Conservation (phyloP, 129 eudicot species). For the Chrysanthemum lavandulifolium region DNA sequence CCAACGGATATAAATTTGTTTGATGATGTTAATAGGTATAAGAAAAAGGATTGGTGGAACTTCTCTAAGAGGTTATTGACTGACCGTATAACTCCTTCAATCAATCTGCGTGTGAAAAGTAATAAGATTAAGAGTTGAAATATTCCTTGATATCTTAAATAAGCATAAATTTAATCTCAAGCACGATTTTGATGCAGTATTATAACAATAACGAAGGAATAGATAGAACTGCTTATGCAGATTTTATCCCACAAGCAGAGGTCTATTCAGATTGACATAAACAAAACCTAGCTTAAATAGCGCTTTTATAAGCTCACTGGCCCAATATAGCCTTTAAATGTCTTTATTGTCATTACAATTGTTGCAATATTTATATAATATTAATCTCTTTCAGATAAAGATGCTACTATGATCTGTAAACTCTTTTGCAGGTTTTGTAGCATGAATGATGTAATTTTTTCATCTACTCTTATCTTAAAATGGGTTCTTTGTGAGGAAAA, state of each 20-base stretch:
- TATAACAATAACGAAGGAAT: neutral
- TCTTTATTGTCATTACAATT: neutral
- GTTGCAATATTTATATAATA: neutral
- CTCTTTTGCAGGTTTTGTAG: neutral
- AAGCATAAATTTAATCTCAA: neutral
- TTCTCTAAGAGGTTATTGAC: slow-evolving; percentile 95
- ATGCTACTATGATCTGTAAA: neutral
- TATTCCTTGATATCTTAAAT: slow-evolving; percentile 9
- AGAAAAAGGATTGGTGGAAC: slow-evolving; percentile 95
- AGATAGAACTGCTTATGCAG: neutral
- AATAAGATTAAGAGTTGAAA: slow-evolving; percentile 1
- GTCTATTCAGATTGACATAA: neutral
- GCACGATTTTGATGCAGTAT: slow-evolving; percentile 1
- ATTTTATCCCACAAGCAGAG: neutral
- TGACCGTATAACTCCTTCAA: slow-evolving; percentile 80
- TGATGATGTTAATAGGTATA: slow-evolving; percentile 80
- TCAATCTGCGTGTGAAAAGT: slow-evolving; percentile 57
- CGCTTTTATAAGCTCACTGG: neutral
- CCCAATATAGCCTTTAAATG: slow-evolving; percentile 12
- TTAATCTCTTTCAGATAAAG: neutral
- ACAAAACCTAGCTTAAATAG: too few relatives aligned
- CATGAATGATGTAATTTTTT: neutral
- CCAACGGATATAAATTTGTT: slow-evolving; percentile 90
- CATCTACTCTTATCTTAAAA: neutral
- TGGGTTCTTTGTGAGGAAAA: neutral